Percentiles rank a stretch among this genome's conserved stretches.
Evolutionary conservation across 1,284 basidiomycete genomes (phyloP).

Genomic region (Ustilago crameri): DNA sequence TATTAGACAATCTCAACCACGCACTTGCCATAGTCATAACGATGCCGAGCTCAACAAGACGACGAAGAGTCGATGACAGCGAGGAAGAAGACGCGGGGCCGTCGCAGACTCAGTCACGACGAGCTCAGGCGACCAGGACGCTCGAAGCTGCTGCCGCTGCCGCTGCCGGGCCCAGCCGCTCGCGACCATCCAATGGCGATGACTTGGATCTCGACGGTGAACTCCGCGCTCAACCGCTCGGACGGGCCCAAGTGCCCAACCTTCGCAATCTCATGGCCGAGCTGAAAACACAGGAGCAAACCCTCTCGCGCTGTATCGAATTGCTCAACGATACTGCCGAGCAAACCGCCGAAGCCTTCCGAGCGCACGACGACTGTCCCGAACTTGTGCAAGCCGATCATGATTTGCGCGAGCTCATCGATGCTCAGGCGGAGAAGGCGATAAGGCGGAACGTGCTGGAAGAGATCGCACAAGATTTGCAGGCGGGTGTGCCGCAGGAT

Average conservation of each 20-base stretch:
- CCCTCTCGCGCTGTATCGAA: constrained; percentile 25
- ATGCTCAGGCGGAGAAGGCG: constrained; percentile 46
- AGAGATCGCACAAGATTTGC: constrained; percentile 36
- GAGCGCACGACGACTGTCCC: constrained; percentile 11
- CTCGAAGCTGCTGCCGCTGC: constrained; percentile 1
- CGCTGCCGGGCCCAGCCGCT: constrained; percentile 11
- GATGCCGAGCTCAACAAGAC: constrained; percentile 32
- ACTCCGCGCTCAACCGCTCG: constrained; percentile 29
- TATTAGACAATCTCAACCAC: background rate
- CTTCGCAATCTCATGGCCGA: constrained; percentile 21
- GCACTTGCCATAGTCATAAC: background rate
- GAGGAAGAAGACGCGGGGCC: constrained; percentile 19
- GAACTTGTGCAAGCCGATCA: constrained; percentile 43
- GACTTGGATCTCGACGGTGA: constrained; percentile 10
- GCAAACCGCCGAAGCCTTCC: constrained; percentile 37
- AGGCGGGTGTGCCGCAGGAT: constrained; percentile 11
- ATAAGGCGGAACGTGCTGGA: constrained; percentile 35
- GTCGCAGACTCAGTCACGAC: constrained; percentile 14
- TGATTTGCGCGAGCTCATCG: constrained; percentile 51
- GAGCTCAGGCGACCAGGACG: constrained; percentile 9
- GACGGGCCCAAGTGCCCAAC: constrained; percentile 26
- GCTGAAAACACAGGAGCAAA: constrained; percentile 22
- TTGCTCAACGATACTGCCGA: constrained; percentile 44
- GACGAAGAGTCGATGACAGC: constrained; percentile 25
- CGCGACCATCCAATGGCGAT: background rate